Conservation (phyloP, 805 yeast species). For the Zygotorulaspora chibaensis region DNA sequence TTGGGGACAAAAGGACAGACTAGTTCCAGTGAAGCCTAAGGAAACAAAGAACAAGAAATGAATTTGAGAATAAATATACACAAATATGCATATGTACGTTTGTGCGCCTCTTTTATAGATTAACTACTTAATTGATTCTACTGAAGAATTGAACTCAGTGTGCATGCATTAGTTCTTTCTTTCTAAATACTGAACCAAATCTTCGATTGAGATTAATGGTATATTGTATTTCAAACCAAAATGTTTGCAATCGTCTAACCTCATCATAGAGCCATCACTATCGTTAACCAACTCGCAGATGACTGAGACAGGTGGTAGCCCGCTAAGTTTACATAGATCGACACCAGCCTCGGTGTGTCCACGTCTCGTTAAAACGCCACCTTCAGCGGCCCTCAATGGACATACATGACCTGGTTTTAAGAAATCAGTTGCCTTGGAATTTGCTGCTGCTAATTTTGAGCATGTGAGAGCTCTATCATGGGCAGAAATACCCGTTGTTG, state of each 20-base stretch:
- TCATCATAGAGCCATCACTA: constrained; percentile 92
- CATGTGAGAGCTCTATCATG: constrained; percentile 88
- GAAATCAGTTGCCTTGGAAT: constrained; percentile 57
- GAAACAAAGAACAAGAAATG: constrained; percentile 36
- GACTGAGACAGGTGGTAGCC: constrained; percentile 79
- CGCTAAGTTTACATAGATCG: constrained; percentile 73
- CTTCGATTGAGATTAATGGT: constrained; percentile 75
- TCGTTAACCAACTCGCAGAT: constrained; percentile 93
- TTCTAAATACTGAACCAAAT: constrained; percentile 21
- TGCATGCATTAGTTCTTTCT: not conserved
- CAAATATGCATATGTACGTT: constrained; percentile 2
- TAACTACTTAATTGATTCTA: not conserved
- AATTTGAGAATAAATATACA: not conserved
- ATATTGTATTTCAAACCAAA: constrained; percentile 61
- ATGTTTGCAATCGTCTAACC: constrained; percentile 75
- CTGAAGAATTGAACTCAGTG: not conserved
- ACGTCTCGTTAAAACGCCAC: constrained; percentile 72
- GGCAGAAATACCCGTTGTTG: constrained; percentile 96
- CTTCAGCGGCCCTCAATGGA: constrained; percentile 87
- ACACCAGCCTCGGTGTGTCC: constrained; percentile 99
- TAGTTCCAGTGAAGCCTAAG: constrained; percentile 61
- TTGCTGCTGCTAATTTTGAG: constrained; percentile 54
- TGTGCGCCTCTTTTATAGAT: constrained; percentile 1
- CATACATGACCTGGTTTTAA: constrained; percentile 91
- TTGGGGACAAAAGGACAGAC: constrained; percentile 70